These are phyloP conservation scores for Puccinia polysora DNA, from an alignment of 1,284 basidiomycete genomes.

Conservation along the genomic window DNA sequence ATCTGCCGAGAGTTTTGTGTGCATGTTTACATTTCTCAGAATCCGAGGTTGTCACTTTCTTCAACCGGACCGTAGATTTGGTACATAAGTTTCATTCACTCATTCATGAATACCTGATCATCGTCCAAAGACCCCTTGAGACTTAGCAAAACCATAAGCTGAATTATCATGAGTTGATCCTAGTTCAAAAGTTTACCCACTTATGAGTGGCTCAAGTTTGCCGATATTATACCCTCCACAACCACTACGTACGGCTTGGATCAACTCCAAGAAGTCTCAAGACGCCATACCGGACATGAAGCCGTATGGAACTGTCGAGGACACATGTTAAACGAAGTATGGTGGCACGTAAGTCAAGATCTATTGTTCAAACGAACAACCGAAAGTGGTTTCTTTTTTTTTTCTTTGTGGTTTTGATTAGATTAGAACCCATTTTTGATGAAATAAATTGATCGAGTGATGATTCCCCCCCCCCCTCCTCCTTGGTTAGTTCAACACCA, in stretches of 20 bases:
- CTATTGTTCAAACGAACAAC: too few species aligned
- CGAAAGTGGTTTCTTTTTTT: too few species aligned
- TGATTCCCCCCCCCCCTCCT: too few species aligned
- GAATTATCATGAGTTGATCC: neutral
- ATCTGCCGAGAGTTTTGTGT: too few species aligned
- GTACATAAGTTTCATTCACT: slow-evolving; percentile 2
- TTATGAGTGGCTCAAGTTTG: slow-evolving; percentile 65
- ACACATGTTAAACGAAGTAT: slow-evolving; percentile 40
- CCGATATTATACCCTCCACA: slow-evolving; percentile 65
- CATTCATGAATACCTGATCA: neutral
- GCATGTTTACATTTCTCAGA: neutral
- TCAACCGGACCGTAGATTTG: slow-evolving; percentile 31
- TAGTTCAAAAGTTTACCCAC: slow-evolving; percentile 62
- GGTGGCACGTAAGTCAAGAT: slow-evolving; percentile 40
- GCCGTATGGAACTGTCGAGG: slow-evolving; percentile 37
- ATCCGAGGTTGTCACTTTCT: slow-evolving; percentile 37
- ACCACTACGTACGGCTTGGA: slow-evolving; percentile 62
- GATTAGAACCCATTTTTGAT: too few species aligned
- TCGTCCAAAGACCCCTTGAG: neutral
- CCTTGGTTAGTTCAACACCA: slow-evolving; percentile 37
- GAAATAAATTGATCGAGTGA: too few species aligned
- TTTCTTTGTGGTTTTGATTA: too few species aligned
- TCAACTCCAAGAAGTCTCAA: slow-evolving; percentile 55
- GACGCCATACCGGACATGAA: slow-evolving; percentile 26
- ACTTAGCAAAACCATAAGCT: neutral